Base-by-base conservation (phyloP, 495 filamentous ascomycete genomes). In the Barbatosphaeria neglecta region DNA sequence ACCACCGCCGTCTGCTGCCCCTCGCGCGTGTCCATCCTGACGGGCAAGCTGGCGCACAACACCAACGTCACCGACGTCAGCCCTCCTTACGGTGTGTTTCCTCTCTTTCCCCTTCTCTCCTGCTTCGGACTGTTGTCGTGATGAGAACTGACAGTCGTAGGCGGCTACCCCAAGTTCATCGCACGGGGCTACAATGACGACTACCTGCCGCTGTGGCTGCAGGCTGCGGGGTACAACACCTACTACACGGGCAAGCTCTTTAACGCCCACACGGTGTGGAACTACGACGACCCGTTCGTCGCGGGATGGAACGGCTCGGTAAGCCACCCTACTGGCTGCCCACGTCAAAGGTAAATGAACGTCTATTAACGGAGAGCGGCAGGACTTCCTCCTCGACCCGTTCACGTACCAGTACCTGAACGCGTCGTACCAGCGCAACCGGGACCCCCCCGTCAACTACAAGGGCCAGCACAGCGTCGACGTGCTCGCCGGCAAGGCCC, bases 221-320 rank as follows among this genome's bases (percentile, higher is more conserved):
- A 86, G 50, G 48, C 75, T 6, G 74, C 77, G 0, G 82, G 81
- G n/a, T 86, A 86, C 55, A 72, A 79, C 53, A 86, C 82, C 1
- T 85, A 80, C 59, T 86, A 86, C 58, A 81, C 77, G 1, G 82
- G 83, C 31, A 87, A 87, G 57, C 67, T 87, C 2, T 81, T 83
- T 59, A 87, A 86, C 54, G 67, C 70, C 0, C 80, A 83, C 50
- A 76, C 72, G 0, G 52, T 75, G 1, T 51, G 71, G 3, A 82
- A 80, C 44, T 83, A 82, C 56, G 44, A 81, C 53, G 56, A 61
- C 1, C 83, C 83, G 0, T 72, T 68, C 53, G 61, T 69, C 0
- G 69, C 62, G 4, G 82, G 81, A 6, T 84, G 73, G 64, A 77
- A 64, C 41, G 62, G 55, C 37, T 75, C 74, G 31, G 33, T 37